These are phyloP conservation scores for Beauveria varroae DNA, from an alignment of 2,329 filamentous ascomycete species.

Conservation along the genomic window DNA sequence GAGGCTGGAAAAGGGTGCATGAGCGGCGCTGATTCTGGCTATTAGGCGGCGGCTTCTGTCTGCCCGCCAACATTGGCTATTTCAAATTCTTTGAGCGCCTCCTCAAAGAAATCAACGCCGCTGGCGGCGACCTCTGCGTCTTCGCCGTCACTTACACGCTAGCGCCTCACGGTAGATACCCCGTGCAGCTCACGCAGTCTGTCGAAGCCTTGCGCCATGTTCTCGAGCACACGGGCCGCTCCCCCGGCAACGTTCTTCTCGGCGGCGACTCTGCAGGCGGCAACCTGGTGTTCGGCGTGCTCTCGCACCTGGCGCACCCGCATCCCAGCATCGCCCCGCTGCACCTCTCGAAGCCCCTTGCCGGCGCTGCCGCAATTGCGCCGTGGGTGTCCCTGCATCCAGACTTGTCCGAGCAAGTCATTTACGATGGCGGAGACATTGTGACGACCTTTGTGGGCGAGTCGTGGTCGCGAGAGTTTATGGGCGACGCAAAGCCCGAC, in stretches of 20 bases:
- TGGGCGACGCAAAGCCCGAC: conserved; percentile 13
- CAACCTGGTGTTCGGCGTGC: conserved; percentile 16
- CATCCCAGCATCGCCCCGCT: conserved; percentile 16
- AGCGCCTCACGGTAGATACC: conserved; percentile 16
- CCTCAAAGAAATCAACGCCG: conserved; percentile 10
- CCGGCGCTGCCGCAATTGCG: conserved; percentile 13
- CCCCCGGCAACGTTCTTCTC: conserved; percentile 14
- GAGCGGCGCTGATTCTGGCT: not conserved
- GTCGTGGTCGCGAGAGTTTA: conserved; percentile 13
- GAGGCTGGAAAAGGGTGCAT: not conserved
- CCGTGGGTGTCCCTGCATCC: conserved; percentile 17
- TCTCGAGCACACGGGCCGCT: conserved; percentile 9
- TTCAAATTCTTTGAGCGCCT: conserved; percentile 15
- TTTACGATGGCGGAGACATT: conserved; percentile 16
- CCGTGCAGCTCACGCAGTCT: conserved; percentile 17
- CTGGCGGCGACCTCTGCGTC: conserved; percentile 15
- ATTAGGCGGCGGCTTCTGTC: conserved; percentile 17
- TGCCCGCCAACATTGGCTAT: conserved; percentile 16
- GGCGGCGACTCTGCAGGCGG: conserved; percentile 19
- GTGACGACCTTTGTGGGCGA: conserved; percentile 13
- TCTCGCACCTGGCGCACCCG: conserved; percentile 17
- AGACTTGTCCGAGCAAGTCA: conserved; percentile 5
- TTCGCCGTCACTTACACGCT: conserved; percentile 17
- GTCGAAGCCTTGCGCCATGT: conserved; percentile 17
- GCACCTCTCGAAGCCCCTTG: conserved; percentile 13